Evolutionary conservation across 768 basidiomycete species (phyloP).

Genomic region (Boletus sp.): DNA sequence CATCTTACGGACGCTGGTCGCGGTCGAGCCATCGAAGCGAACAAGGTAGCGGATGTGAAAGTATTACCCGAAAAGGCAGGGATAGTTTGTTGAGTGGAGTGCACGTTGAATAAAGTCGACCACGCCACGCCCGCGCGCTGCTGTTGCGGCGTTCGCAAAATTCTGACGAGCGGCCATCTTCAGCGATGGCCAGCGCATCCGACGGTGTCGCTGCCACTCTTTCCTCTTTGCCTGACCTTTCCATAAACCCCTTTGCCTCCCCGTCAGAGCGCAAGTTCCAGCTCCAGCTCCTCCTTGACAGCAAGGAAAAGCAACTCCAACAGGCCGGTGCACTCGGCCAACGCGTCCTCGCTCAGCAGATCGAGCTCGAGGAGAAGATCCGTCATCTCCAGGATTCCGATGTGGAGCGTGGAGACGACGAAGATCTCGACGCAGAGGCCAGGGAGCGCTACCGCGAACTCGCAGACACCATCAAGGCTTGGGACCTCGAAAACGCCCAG

Average conservation of each 20-base stretch:
- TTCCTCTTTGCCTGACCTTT: conserved; percentile 42
- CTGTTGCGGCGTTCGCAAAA: conserved; percentile 6
- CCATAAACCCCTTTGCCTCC: conserved; percentile 41
- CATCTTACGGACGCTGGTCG: too few relatives aligned
- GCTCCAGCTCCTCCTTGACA: conserved; percentile 71
- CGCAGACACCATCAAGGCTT: conserved; percentile 65
- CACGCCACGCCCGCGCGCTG: background rate
- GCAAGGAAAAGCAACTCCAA: conserved; percentile 89
- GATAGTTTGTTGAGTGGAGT: background rate
- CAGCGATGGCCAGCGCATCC: conserved; percentile 41
- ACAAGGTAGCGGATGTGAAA: conserved; percentile 4
- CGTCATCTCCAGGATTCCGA: conserved; percentile 73
- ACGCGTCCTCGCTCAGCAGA: conserved; percentile 88
- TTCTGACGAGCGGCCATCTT: conserved; percentile 13
- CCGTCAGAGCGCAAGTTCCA: conserved; percentile 60
- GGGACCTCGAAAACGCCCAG: conserved; percentile 79
- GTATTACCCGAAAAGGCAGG: background rate
- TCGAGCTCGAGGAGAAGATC: conserved; percentile 88
- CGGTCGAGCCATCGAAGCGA: background rate
- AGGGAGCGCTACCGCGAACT: conserved; percentile 74
- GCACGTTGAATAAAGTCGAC: conserved; percentile 1
- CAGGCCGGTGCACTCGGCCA: conserved; percentile 92
- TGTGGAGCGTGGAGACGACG: conserved; percentile 58
- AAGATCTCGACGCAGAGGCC: conserved; percentile 63
- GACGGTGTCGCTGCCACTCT: conserved; percentile 32